Percentiles rank a stretch among this genome's conserved stretches.
These are phyloP conservation scores for Yarrowia osloensis DNA, from an alignment of 805 yeast genomes.

Conservation along the genomic window DNA sequence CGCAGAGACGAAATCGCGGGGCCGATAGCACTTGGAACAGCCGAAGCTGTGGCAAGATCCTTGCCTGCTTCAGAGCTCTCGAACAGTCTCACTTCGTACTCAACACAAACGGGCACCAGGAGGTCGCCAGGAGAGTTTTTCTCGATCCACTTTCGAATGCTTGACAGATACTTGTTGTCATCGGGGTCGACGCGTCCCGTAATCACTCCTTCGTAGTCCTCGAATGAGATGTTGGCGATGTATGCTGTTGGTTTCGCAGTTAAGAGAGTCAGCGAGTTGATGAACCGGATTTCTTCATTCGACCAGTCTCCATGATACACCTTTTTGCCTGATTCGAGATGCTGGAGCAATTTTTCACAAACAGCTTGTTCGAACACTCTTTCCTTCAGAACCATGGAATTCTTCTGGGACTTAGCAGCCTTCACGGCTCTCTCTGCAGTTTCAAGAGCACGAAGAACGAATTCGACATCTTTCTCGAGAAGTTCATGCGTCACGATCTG, in stretches of 20 bases:
- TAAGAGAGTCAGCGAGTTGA: slow-evolving; percentile 70
- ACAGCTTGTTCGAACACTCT: slow-evolving; percentile 47
- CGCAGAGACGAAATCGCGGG: slow-evolving; percentile 67
- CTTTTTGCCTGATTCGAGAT: slow-evolving; percentile 65
- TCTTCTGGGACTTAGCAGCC: slow-evolving; percentile 35
- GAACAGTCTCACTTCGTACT: slow-evolving; percentile 63
- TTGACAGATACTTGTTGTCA: slow-evolving; percentile 52
- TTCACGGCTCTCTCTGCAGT: slow-evolving; percentile 52
- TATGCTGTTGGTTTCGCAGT: slow-evolving; percentile 90
- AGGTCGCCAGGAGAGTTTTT: slow-evolving; percentile 66
- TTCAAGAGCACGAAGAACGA: slow-evolving; percentile 58
- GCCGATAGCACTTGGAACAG: slow-evolving; percentile 45
- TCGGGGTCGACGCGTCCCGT: slow-evolving; percentile 38
- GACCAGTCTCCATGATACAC: slow-evolving; percentile 64
- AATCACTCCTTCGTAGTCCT: slow-evolving; percentile 54
- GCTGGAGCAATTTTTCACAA: slow-evolving; percentile 44
- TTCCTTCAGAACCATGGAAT: slow-evolving; percentile 42
- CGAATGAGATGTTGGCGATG: slow-evolving; percentile 69
- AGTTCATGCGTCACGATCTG: slow-evolving; percentile 66
- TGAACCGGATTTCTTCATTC: slow-evolving; percentile 61
- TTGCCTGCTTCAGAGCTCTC: slow-evolving; percentile 47
- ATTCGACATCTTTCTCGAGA: slow-evolving; percentile 67
- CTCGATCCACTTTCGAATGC: slow-evolving; percentile 65
- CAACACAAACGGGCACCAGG: slow-evolving; percentile 71
- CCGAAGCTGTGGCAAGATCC: slow-evolving; percentile 37